Conservation (phyloP, 495 filamentous ascomycete genomes). For the Xylaria grammica region DNA sequence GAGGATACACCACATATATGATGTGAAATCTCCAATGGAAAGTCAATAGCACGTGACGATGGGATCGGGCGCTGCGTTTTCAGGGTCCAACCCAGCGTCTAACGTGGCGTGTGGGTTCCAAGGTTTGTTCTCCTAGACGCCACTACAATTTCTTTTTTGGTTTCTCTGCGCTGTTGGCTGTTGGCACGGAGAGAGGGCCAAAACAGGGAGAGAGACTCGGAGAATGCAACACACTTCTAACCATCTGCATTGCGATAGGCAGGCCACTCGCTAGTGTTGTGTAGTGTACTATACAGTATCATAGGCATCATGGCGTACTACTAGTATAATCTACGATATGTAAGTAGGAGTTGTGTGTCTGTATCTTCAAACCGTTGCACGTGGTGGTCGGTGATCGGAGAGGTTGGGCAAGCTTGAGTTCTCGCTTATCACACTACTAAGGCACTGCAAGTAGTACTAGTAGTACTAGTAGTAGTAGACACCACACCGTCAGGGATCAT, state of each 20-base stretch:
- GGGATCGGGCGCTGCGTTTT: background rate
- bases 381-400: conserved; percentile 10
- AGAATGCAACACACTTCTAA: conserved; percentile 3
- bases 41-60: conserved; percentile 11
- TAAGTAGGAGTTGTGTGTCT: background rate
- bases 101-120: conserved; percentile 9
- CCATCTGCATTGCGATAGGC: background rate
- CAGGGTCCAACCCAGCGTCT: conserved; percentile 9
- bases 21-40: background rate
- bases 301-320: no score
- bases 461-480: no score
- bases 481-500: background rate
- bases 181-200: background rate
- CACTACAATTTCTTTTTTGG: background rate
- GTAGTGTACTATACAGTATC: no score
- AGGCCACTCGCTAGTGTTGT: no score
- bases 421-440: conserved; percentile 17
- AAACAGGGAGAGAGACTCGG: background rate
- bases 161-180: background rate
- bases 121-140: background rate
- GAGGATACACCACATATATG: background rate
- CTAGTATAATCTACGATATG: background rate
- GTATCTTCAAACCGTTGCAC: conserved; percentile 3
- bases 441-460: no score
- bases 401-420: conserved; percentile 11